Evolutionary conservation across 495 filamentous ascomycete species (phyloP).

Genomic region (Penicillium tannophilum): DNA sequence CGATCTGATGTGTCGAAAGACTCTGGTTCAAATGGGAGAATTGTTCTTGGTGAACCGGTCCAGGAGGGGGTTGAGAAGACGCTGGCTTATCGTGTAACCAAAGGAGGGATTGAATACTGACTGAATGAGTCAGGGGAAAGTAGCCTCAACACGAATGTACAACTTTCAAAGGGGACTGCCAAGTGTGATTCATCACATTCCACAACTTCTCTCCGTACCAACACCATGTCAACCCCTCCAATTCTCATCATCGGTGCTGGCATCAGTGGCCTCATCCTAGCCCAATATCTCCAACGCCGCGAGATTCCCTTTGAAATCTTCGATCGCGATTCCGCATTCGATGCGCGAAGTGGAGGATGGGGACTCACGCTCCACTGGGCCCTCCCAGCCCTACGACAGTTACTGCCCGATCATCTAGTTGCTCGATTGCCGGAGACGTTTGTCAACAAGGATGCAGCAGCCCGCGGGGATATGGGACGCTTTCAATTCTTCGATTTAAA

Average conservation of each 20-base stretch:
- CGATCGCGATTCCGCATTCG: constrained; percentile 52
- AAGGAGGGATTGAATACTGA: too few relatives aligned
- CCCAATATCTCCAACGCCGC: constrained; percentile 56
- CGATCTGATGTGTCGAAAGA: constrained; percentile 32
- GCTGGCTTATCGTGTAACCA: too few relatives aligned
- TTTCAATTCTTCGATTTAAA: constrained; percentile 58
- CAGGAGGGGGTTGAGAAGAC: too few relatives aligned
- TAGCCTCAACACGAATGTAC: too few relatives aligned
- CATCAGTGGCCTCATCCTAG: constrained; percentile 60
- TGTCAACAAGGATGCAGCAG: constrained; percentile 47
- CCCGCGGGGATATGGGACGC: constrained; percentile 48
- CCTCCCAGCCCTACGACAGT: constrained; percentile 47
- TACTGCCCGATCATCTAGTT: constrained; percentile 53
- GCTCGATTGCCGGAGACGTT: constrained; percentile 50
- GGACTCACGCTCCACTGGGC: constrained; percentile 63
- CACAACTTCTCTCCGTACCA: too few relatives aligned
- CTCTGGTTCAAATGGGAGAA: not conserved
- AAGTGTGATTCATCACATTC: too few relatives aligned
- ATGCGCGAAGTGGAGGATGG: constrained; percentile 55
- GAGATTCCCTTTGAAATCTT: constrained; percentile 52
- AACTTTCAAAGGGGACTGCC: too few relatives aligned
- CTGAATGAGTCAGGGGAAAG: too few relatives aligned
- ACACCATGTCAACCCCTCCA: constrained; percentile 23
- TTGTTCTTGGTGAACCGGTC: too few relatives aligned
- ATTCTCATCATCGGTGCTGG: constrained; percentile 63